A percentile compares a stretch with the other conserved stretches of the same genome.
These are phyloP conservation scores for Penicillium antarcticum DNA, from an alignment of 495 filamentous ascomycete genomes.

Conservation along the genomic window DNA sequence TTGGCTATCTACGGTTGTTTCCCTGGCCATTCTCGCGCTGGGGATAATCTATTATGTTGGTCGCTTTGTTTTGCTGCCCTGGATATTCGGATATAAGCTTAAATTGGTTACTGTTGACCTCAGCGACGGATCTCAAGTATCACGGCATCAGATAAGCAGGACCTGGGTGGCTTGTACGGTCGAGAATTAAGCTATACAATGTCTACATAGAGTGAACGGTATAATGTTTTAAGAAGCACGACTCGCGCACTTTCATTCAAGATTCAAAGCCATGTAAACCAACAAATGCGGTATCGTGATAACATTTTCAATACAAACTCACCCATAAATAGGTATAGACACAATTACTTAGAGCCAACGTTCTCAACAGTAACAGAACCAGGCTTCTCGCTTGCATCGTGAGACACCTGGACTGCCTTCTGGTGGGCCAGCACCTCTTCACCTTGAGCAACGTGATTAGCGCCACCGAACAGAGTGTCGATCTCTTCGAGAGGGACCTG, in stretches of 20 bases:
- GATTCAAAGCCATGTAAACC: neutral
- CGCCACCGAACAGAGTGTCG: constrained; percentile 56
- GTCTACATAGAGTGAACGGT: too few relatives aligned
- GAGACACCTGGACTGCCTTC: constrained; percentile 18
- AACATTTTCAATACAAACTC: neutral
- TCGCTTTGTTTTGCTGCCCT: constrained; percentile 27
- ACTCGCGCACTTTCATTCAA: constrained; percentile 6
- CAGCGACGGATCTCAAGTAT: constrained; percentile 24
- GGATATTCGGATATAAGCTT: constrained; percentile 23
- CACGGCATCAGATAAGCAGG: constrained; percentile 14
- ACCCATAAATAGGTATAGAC: neutral
- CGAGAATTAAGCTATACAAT: too few relatives aligned
- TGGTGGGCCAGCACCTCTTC: constrained; percentile 34
- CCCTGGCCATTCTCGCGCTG: constrained; percentile 27
- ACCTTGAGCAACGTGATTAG: constrained; percentile 56
- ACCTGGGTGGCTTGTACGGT: too few relatives aligned
- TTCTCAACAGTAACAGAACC: constrained; percentile 26
- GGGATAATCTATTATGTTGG: constrained; percentile 33
- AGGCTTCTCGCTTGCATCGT: constrained; percentile 24
- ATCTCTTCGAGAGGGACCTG: constrained; percentile 64
- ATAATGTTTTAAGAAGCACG: too few relatives aligned
- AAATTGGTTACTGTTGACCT: constrained; percentile 9
- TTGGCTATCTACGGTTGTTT: constrained; percentile 35
- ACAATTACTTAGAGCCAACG: constrained; percentile 5
- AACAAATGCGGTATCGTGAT: neutral